Evolutionary conservation across 441 rosid species (phyloP).

Genomic region (Adansonia gregorii): DNA sequence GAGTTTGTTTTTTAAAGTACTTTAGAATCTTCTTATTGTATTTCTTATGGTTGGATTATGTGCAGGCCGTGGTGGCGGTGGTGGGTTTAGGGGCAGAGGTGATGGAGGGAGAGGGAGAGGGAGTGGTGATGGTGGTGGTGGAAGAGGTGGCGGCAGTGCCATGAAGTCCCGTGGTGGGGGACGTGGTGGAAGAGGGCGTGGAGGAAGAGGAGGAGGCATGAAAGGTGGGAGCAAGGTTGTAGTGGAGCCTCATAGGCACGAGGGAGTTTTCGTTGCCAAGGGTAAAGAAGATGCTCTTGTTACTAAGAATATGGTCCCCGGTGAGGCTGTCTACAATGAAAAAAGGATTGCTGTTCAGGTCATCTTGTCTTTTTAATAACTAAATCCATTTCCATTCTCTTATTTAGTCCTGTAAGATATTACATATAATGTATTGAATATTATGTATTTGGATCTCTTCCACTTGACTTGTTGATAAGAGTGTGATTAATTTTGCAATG

Average conservation of each 20-base stretch:
- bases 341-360: constrained; percentile 93
- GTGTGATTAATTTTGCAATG: not conserved
- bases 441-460: not conserved
- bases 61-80: constrained; percentile 37
- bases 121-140: constrained; percentile 42
- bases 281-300: constrained; percentile 98
- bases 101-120: constrained; percentile 60
- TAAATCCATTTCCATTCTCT: not conserved
- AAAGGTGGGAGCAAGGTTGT: constrained; percentile 89
- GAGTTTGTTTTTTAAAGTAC: too few species aligned
- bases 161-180: constrained; percentile 46
- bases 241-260: constrained; percentile 93
- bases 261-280: constrained; percentile 85
- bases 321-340: constrained; percentile 95
- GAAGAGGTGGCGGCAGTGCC: constrained; percentile 42
- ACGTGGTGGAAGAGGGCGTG: constrained; percentile 50
- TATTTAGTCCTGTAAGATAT: not conserved
- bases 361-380: not conserved
- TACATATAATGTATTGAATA: not conserved
- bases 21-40: too few species aligned
- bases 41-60: not conserved
- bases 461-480: not conserved
- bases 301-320: constrained; percentile 90
- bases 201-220: constrained; percentile 79
- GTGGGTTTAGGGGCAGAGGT: constrained; percentile 70